Conservation (phyloP, 2,329 filamentous ascomycete genomes). For the Mycosphaerelloides madeirae region DNA sequence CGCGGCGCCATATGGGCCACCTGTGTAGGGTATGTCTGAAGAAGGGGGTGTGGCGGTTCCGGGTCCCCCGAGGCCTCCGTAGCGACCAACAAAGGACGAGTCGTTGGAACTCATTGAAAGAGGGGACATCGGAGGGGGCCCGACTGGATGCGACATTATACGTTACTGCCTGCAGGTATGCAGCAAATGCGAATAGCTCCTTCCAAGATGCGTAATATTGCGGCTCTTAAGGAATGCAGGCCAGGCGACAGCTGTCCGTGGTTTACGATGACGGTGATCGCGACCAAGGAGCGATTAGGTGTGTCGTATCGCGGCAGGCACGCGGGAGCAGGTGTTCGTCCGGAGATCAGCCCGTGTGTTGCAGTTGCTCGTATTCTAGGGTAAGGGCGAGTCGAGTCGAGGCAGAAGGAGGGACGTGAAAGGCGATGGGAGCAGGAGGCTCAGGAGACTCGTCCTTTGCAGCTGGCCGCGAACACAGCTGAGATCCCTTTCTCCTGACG, state of each 20-base stretch:
- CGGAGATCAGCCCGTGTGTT: constrained; percentile 10
- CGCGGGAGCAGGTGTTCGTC: constrained; percentile 12
- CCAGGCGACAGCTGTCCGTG: constrained; percentile 3
- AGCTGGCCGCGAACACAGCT: background rate
- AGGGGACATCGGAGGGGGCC: constrained; percentile 55
- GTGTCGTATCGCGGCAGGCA: background rate
- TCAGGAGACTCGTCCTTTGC: background rate
- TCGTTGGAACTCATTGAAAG: constrained; percentile 78
- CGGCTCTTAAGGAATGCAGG: constrained; percentile 1
- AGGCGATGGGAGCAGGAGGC: background rate
- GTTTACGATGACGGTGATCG: too few relatives aligned
- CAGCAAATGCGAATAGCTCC: too few relatives aligned
- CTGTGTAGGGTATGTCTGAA: constrained; percentile 24
- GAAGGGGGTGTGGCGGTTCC: constrained; percentile 15
- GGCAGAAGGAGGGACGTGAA: background rate
- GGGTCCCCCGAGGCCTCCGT: constrained; percentile 15
- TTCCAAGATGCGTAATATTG: too few relatives aligned
- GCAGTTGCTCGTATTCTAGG: background rate
- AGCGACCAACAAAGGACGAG: constrained; percentile 39
- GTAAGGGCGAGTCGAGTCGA: constrained; percentile 1
- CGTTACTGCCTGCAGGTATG: background rate
- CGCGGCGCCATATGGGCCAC: constrained; percentile 29
- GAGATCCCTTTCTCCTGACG: background rate
- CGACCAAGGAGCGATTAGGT: too few relatives aligned
- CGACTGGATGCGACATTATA: constrained; percentile 3